phyloP scores from a whole-genome alignment of 2,329 filamentous ascomycete species.

The Alternaria atra region DNA sequence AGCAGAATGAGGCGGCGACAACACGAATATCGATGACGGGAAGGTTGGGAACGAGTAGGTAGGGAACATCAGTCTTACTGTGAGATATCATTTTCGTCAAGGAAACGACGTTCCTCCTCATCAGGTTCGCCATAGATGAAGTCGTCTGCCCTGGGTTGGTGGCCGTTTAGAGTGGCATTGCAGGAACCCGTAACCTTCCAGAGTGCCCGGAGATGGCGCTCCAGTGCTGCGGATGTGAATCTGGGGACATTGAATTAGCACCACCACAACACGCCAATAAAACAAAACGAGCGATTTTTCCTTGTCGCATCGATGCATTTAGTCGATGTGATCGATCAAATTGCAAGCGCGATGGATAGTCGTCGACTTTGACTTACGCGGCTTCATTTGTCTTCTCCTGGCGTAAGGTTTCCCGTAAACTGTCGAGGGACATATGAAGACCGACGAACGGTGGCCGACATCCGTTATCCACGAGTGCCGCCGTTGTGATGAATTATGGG shows the following conservation, averaged over 20 bases:
- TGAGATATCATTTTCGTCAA: slow-evolving; percentile 66
- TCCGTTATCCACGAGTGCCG: slow-evolving; percentile 58
- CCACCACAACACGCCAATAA: slow-evolving; percentile 50
- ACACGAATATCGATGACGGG: slow-evolving; percentile 18
- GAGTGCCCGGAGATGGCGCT: slow-evolving; percentile 89
- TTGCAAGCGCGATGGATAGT: slow-evolving; percentile 26
- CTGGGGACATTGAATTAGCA: slow-evolving; percentile 64
- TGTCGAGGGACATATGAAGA: slow-evolving; percentile 60
- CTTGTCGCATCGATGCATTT: slow-evolving; percentile 47
- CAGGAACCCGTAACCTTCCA: slow-evolving; percentile 69
- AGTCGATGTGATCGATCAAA: slow-evolving; percentile 21
- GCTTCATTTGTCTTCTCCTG: slow-evolving; percentile 55
- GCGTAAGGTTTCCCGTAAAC: slow-evolving; percentile 53
- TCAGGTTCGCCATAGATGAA: slow-evolving; percentile 64
- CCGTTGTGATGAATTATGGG: slow-evolving; percentile 51
- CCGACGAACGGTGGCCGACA: slow-evolving; percentile 54
- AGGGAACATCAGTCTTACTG: slow-evolving; percentile 58
- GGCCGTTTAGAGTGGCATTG: slow-evolving; percentile 65
- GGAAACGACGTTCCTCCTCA: slow-evolving; percentile 63
- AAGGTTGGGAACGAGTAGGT: neutral
- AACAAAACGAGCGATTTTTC: slow-evolving; percentile 52
- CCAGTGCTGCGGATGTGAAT: slow-evolving; percentile 66
- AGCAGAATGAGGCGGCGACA: slow-evolving; percentile 42
- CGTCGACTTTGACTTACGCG: slow-evolving; percentile 50
- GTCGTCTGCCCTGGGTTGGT: slow-evolving; percentile 64